Evolutionary conservation across 2,329 filamentous ascomycete species (phyloP), one percentile per base, ranked within the genome.

Genomic region (Nemania sp.): DNA sequence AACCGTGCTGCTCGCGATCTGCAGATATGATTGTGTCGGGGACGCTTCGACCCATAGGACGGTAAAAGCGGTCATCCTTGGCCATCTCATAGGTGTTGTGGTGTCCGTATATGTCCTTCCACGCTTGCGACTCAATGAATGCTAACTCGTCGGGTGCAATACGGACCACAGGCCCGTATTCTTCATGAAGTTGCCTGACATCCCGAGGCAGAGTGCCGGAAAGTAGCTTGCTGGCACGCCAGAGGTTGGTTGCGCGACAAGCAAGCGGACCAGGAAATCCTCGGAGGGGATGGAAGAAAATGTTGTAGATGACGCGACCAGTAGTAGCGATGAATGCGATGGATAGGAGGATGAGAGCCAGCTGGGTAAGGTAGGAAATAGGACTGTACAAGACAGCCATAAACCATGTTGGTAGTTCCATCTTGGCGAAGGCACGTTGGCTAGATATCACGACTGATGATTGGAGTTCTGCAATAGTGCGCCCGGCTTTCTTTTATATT

Each of bases 21-120:
- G 60, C 64, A 6, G 57, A 15, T 27, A 69, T 8, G 18, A 68
- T 54, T 1, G 51, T 51, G 20, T 61, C 62, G 3, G 66, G 43
- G 1, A 68, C 24, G 5, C 49, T 26, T 22, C 20, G 57, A 11
- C 58, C 57, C 62, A 65, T 58, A 2, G 62, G 45, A 18, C 56
- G 52, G n/a, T 68, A 69, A 43, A 69, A 69, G 1, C 35, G 32
- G 15, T 43, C 29, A 22, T 52, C 60, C 32, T 69, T 69, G 32
- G 51, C 43, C 43, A 66, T 62, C 47, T 70, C 68, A 49, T 51
- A 47, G 10, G 53, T 24, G 47, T 54, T 62, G 7, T 63, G 55
- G 35, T 67, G 67, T 18, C 67, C 67, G 11, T 67, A 67, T 6
- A 70, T 64, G 24, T 70, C 67, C 64, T 63, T 64, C 67, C 67